Base-by-base conservation (phyloP, 2,329 filamentous ascomycete genomes). In the Sporothrix curviconia region DNA sequence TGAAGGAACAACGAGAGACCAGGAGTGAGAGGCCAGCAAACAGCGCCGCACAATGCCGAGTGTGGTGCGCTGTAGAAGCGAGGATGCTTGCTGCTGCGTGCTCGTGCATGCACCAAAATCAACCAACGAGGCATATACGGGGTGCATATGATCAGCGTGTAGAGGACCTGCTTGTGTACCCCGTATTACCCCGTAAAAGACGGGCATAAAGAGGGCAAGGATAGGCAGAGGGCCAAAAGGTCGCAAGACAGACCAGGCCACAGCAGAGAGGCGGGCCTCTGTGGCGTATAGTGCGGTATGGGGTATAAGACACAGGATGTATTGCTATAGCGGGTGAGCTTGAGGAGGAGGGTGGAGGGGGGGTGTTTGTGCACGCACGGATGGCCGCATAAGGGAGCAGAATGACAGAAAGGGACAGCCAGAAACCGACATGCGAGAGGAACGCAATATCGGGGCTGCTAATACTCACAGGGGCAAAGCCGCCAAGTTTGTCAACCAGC, bases 271-370 rank as follows among this genome's bases (percentile, higher is more conserved):
- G n/a, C n/a, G n/a, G n/a, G n/a, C n/a, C n/a, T n/a, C 34, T 40
- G 36, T 42, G 28, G n/a, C 37, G 54, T 56, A 51, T 43, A 56
- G 37, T 56, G 55, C 55, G 46, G 37, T 43, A 56, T 50, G 55
- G 28, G 55, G 55, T 56, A 56, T 53, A 53, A 54, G 51, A 54
- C 37, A 14, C 54, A 34, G 42, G 19, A 39, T 22, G 24, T 42
- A 42, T 50, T 50, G 43, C 54, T 42, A 50, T 43, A 50, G 53
- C 53, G 53, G 24, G 24, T 25, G 34, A 37, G 43, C 17, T 12
- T 15, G 44, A 47, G 47, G 42, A 14, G 15, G 42, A 28, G 42
- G 30, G 17, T 12, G 42, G 30, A 25, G 42, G 44, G 30, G 25
- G 32, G 19, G 39, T 44, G 51, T 44, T 32, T 55, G 28, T 28